Percentiles rank a stretch among this genome's conserved stretches.
Evolutionary conservation across 139 green algal genomes (phyloP).

Genomic region (Medakamo hakoo): DNA sequence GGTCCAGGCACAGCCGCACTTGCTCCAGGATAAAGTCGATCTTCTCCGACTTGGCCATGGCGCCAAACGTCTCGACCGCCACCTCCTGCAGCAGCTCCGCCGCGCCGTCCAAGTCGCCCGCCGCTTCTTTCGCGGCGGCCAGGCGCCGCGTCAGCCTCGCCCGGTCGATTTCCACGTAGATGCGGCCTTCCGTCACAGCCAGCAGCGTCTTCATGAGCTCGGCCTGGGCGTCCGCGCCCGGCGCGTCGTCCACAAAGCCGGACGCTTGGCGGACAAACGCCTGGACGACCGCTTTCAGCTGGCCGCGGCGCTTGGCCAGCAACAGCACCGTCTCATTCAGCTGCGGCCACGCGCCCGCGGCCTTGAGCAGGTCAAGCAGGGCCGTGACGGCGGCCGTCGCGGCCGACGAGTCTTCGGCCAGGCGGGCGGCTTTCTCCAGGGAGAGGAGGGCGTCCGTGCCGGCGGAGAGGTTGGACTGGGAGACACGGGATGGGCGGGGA

Average conservation of each 20-base stretch:
- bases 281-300: slow-evolving; percentile 87
- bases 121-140: slow-evolving; percentile 74
- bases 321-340: slow-evolving; percentile 88
- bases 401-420: slow-evolving; percentile 49
- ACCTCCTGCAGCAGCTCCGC: slow-evolving; percentile 94
- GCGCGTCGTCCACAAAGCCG: slow-evolving; percentile 56
- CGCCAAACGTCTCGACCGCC: slow-evolving; percentile 94
- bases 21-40: slow-evolving; percentile 98
- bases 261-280: slow-evolving; percentile 83
- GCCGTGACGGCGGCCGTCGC: slow-evolving; percentile 45
- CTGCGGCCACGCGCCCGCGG: slow-evolving; percentile 62
- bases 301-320: slow-evolving; percentile 85
- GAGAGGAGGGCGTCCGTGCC: slow-evolving; percentile 43
- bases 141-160: slow-evolving; percentile 74
- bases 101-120: slow-evolving; percentile 81
- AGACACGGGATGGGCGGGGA: too few relatives aligned
- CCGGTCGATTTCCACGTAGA: slow-evolving; percentile 98
- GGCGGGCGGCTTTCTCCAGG: slow-evolving; percentile 44
- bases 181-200: slow-evolving; percentile 88
- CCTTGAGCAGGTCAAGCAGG: slow-evolving; percentile 49
- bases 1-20: slow-evolving; percentile 82
- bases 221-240: slow-evolving; percentile 49
- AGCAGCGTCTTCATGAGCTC: slow-evolving; percentile 91
- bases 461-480: neutral
- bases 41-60: slow-evolving; percentile 97